Base-by-base conservation (phyloP, 768 basidiomycete genomes). In the Kwoniella heveanensis region DNA sequence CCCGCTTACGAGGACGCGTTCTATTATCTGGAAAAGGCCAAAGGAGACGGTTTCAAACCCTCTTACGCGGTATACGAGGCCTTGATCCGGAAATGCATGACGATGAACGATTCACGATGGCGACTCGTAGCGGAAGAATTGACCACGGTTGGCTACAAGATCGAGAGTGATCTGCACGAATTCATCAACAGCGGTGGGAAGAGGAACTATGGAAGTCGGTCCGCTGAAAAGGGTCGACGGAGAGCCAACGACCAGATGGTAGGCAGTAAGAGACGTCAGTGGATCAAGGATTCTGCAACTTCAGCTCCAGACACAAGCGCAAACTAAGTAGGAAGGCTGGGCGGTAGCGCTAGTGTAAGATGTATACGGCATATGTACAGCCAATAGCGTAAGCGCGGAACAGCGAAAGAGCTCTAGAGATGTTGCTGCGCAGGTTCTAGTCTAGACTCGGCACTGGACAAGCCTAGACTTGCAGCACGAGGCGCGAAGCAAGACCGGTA, bases 1-100 rank as follows among this genome's bases (percentile, higher is more conserved):
- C 78, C 84, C 8, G 83, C 81, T 2, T 94, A 91, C 78, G 91
- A 92, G 73, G 90, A 91, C 65, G 90, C 91, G 0, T 93, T 93
- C 81, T 88, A 87, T 74, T 92, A 90, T 79, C 83, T 95, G 30
- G 91, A 92, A 76, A 88, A 90, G 82, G 90, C 91, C 89, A 92
- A 93, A 78, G 80, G 83, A 0, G 84, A 83, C 36, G 82, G 82
- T 9, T 82, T 86, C 70, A 70, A 82, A n/a, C 90, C 91, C 0
- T 60, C 66, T 1, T 52, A 56, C 25, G 71, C 72, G 1, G 79
- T 88, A 29, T 93, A 93, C 79, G 83, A 85, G 32, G 81, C 82
- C 1, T 80, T 93, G 61, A 79, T 88, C 47, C 81, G 82, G 50
- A 87, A 83, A 69, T 91, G 89, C 69, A 75, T 86, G 15, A 65